Conservation (phyloP, 495 filamentous ascomycete genomes). For the Penicillium simplicissimum region DNA sequence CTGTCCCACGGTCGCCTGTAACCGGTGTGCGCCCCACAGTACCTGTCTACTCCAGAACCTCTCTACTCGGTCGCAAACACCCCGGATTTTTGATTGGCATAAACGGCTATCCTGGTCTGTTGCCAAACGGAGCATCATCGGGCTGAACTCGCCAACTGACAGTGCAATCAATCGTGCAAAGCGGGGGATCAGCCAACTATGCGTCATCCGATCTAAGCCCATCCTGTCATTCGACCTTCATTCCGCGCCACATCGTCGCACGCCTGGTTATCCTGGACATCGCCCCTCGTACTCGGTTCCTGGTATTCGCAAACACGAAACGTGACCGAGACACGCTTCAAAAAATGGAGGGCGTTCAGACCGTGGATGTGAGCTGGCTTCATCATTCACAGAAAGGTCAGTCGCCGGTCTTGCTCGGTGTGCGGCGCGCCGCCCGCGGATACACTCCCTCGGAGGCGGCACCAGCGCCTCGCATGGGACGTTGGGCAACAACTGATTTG, state of each 20-base stretch:
- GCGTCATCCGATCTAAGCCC: conserved; percentile 31
- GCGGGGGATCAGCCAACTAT: conserved; percentile 32
- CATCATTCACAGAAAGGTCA: conserved; percentile 66
- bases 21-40: conserved; percentile 3
- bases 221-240: conserved; percentile 24
- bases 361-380: conserved; percentile 70
- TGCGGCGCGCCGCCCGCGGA: not conserved
- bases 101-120: conserved; percentile 8
- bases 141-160: not conserved
- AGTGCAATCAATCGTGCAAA: conserved; percentile 10
- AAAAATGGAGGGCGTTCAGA: conserved; percentile 62
- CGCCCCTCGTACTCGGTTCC: not conserved
- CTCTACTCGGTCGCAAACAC: conserved; percentile 20
- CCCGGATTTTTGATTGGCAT: conserved; percentile 11
- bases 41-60: not conserved
- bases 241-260: conserved; percentile 31
- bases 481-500: conserved; percentile 15
- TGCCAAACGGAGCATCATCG: conserved; percentile 8
- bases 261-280: conserved; percentile 12
- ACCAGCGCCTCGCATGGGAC: not conserved
- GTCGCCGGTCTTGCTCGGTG: conserved; percentile 14
- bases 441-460: not conserved
- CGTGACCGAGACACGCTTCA: conserved; percentile 10
- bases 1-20: conserved; percentile 12
- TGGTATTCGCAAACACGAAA: not conserved